phyloP scores from a whole-genome alignment of 2,329 filamentous ascomycete species.

The Paraconiothyrium brasiliense region DNA sequence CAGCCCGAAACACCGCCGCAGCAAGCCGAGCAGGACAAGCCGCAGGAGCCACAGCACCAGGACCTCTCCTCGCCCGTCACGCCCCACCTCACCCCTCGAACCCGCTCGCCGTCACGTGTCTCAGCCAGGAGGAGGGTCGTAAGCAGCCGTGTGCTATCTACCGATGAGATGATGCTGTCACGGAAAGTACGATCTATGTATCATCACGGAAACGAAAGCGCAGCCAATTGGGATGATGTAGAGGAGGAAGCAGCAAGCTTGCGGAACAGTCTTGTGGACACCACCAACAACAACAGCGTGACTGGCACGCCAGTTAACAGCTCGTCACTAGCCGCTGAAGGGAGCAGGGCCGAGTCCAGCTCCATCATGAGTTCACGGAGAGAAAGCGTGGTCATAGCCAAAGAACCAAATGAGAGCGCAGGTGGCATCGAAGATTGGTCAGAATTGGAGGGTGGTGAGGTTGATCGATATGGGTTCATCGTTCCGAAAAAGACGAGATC shows the following conservation, averaged over 20 bases:
- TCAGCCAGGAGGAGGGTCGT: conserved; percentile 46
- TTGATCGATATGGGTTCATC: conserved; percentile 74
- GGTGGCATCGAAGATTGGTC: conserved; percentile 73
- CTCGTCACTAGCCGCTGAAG: conserved; percentile 41
- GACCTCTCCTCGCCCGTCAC: conserved; percentile 27
- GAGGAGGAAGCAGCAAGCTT: conserved; percentile 34
- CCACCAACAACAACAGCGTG: conserved; percentile 38
- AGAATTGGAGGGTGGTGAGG: conserved; percentile 65
- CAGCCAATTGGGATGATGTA: conserved; percentile 53
- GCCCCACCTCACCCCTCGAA: conserved; percentile 37
- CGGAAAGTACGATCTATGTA: conserved; percentile 72
- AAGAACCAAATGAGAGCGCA: conserved; percentile 66
- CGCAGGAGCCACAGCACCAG: conserved; percentile 27
- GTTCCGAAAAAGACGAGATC: conserved; percentile 53
- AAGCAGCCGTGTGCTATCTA: conserved; percentile 63
- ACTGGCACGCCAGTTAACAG: conserved; percentile 34
- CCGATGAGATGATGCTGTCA: conserved; percentile 70
- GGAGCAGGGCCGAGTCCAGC: conserved; percentile 35
- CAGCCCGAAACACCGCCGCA: conserved; percentile 24
- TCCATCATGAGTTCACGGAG: conserved; percentile 42
- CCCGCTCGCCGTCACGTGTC: conserved; percentile 49
- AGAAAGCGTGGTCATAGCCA: conserved; percentile 50
- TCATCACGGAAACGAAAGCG: conserved; percentile 66
- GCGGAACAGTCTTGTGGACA: conserved; percentile 33
- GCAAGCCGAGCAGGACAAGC: conserved; percentile 20